Evolutionary conservation across 2,329 filamentous ascomycete species (phyloP), one percentile per base, ranked within the genome.

Genomic region (Colletotrichum caudatum): DNA sequence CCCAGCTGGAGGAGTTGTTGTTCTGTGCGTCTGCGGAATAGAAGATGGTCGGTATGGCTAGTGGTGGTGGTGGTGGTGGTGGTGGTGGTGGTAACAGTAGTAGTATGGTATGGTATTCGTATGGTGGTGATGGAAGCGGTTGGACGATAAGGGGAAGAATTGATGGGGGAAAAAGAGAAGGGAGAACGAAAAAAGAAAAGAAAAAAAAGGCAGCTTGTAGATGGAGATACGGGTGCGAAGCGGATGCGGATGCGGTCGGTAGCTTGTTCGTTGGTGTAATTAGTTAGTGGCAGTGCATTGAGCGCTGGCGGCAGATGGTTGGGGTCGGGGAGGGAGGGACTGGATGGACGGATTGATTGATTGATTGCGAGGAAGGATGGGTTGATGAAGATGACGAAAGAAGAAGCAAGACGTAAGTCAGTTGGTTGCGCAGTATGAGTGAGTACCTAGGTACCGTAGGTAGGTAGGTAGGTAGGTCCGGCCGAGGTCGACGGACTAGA

Each of bases 151-250:
- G 5, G 18, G 18, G 16, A 48, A 20, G 14, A n/a, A 23, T 4
- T 18, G 50, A 29, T 16, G n/a, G n/a, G 23, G 5, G 0, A 29
- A 29, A 29, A 3, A 29, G 29, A 29, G n/a, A 26, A 26, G 20
- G 12, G 23, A 3, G 1, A 39, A 76, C n/a, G n/a, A 29, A 29
- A 3, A 29, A 4, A 29, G n/a, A 26, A 26, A 9, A 6, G 23
- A 3, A 1, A 39, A 76, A 75, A 51, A 81, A 80, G 69, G 78
- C 77, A 77, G 84, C 84, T 74, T 23, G 46, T n/a, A 12, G 71
- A 26, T 46, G 77, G 70, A 65, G 44, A 46, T 46, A 8, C 44
- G 44, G 44, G 65, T 71, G 62, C 53, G 59, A 20, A 46, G 20
- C 44, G 44, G 44, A 66, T 70, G 62, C 53, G 59, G 44, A 46